Evolutionary conservation across 2,329 filamentous ascomycete species (phyloP), one percentile per base, ranked within the genome.

Genomic region (Byssothecium circinans): DNA sequence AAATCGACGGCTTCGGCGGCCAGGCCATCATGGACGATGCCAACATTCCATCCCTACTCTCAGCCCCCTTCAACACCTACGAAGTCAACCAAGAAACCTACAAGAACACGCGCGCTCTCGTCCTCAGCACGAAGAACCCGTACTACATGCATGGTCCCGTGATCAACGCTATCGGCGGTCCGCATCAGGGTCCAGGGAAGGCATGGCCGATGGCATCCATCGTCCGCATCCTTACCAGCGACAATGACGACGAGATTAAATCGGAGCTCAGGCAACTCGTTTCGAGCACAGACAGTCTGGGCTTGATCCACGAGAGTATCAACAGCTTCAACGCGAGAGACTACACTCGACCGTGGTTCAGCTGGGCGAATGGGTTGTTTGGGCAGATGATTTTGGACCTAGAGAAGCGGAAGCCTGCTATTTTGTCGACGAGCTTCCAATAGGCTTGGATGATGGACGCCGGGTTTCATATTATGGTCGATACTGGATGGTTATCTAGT

Each of bases 21-120:
- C 64, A 68, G 44, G 85, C 81, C 53, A 75, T 86, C 41, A 88
- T 88, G 85, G 86, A 88, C 59, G 85, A 88, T 49, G 84, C 85
- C 25, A 88, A 88, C 53, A 82, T 88, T 40, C 85, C 86, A 0
- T 84, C 80, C 11, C 76, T 88, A 2, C 76, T 88, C 33, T 81
- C 82, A 1, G 78, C 84, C 19, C 84, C 85, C 1, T 82, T 87
- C 59, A 72, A 86, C 43, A 81, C 83, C 8, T 88, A 84, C 47
- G 56, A 73, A 1, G 61, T 74, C 34, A 58, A 70, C 48, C 5
- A 49, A 22, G 71, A 78, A 33, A 69, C 73, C 11, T 79, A 80
- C 50, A 66, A 71, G 27, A 74, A 74, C 53, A 80, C 78, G 4
- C 71, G 78, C 14, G 54, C 60, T 2, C 62, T 77, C 36, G 53